Base-by-base conservation (phyloP, 345 rosid genomes). In the Camelina neglecta region DNA sequence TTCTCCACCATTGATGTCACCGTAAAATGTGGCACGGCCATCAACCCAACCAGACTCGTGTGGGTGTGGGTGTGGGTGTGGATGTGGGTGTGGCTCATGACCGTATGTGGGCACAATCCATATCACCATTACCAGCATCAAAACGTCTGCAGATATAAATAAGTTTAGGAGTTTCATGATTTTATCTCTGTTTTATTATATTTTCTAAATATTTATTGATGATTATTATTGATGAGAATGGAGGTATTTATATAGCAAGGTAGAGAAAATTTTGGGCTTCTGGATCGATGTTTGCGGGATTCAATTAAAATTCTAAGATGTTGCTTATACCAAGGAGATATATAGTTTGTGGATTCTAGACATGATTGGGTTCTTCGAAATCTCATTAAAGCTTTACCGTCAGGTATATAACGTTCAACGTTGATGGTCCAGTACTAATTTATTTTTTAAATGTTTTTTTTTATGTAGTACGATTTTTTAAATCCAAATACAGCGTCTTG, bases 301-400 rank as follows among this genome's bases (percentile, higher is more conserved):
- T 2, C 88, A 85, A 80, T 73, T 90, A 78, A 92, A 89, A 74
- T 90, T 90, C 65, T 84, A 86, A 21, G 87, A 86, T 74, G 81
- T 83, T 73, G 93, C 96, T 49, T 82, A 75, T 80, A 79, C 92
- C 33, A 80, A 82, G 83, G 92, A 88, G 84, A 87, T 80, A 86
- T 26, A 26, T 21, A 26, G 88, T 29, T 80, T 89, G 80, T 87
- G 94, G 93, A 82, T 90, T 20, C 60, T 87, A 35, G 83, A 83
- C 81, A 84, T 89, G 26, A 4, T 5, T 45, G 16, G 26, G 26
- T 4, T 20, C 47, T 21, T 31, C 11, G 12, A 18, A 64, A 26
- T 29, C 10, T 10, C 53, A 24, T 29, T 26, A 18, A 23, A 62
- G 35, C 12, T 23, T 62, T 1, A 39, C 29, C 26, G 15, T 26